Percentiles rank a stretch among this genome's conserved stretches.
Conservation (phyloP, 371 early-diverging fungal species). For the Zychaea mexicana region DNA sequence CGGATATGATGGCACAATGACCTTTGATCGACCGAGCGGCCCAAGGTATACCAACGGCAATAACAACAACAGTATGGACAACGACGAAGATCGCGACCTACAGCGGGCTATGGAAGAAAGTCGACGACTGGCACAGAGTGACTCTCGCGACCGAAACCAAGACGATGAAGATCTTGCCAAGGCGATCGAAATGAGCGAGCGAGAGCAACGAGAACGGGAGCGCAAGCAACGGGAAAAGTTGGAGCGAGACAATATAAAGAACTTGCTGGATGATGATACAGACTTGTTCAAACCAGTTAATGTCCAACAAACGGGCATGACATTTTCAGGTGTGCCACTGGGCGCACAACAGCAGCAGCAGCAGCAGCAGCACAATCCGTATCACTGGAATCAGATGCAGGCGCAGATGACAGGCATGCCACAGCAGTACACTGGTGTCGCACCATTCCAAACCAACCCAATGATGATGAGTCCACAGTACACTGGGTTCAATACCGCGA, state of each 20-base stretch:
- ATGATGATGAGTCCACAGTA: conserved; percentile 11
- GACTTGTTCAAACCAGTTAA: conserved; percentile 32
- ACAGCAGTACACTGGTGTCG: conserved; percentile 25
- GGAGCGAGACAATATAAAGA: conserved; percentile 47
- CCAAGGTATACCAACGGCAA: background rate
- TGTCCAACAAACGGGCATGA: conserved; percentile 11
- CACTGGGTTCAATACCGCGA: conserved; percentile 11
- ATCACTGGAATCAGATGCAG: conserved; percentile 28
- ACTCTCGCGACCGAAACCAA: conserved; percentile 9
- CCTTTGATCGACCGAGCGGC: background rate
- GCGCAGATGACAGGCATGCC: conserved; percentile 45
- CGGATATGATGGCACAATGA: conserved; percentile 46
- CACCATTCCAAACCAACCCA: conserved; percentile 13
- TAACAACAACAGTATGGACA: conserved; percentile 12
- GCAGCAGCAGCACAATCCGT: conserved; percentile 25
- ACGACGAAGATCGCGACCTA: conserved; percentile 80
- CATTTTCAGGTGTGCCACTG: background rate
- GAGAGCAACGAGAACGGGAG: conserved; percentile 42
- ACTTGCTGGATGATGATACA: conserved; percentile 24
- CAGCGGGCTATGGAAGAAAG: conserved; percentile 83
- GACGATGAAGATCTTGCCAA: conserved; percentile 44
- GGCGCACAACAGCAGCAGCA: conserved; percentile 21
- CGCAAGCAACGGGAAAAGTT: conserved; percentile 28
- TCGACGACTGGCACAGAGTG: conserved; percentile 41
- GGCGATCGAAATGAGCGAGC: conserved; percentile 44